Base-by-base conservation (phyloP, 2,329 filamentous ascomycete genomes). In the Orbilia javanica region DNA sequence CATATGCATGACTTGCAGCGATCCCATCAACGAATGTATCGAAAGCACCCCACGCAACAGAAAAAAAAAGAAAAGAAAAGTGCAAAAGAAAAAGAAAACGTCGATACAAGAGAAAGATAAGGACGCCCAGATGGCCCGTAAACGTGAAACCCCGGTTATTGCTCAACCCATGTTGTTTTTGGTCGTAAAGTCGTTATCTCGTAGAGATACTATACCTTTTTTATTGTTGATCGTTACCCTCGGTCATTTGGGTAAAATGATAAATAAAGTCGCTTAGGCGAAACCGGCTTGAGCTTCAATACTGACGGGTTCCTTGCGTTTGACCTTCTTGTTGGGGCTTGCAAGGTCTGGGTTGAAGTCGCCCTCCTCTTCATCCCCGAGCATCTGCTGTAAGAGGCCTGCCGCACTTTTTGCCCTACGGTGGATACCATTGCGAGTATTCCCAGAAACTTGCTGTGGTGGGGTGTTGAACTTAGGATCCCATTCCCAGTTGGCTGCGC, bases 401-500 rank as follows among this genome's bases (percentile, higher is more conserved):
- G 75, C 75, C 1, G 75, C 75, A 31, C 75, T 79, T 63, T 72
- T 79, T 4, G 75, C 69, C 34, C 75, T 63, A 20, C 75, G 27
- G 50, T 79, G 75, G 29, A 79, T 68, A 13, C 68, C 75, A 25
- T 79, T 73, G 46, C 67, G 63, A 25, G 68, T 73, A n/a, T 79
- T 79, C 15, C 64, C 53, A 18, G 75, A 72, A 29, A 73, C 63
- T 20, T 79, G 75, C 27, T 72, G 68, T 25, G 75, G 75, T 22
- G 75, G 75, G n/a, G 75, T 79, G 34, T 79, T 79, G 57, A 71
- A 73, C 53, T 79, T 79, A n/a, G 69, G 68, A 60, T 79, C 69
- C 75, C 75, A 79, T 55, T 79, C 75, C 68, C 62, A 79, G 53
- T 79, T 79, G 50, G 60, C 36, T 8, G 27, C 36, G 27, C 68